Percentiles rank a stretch among this genome's conserved stretches.
Evolutionary conservation across 345 rosid species (phyloP).

Genomic region (Corchorus capsularis): DNA sequence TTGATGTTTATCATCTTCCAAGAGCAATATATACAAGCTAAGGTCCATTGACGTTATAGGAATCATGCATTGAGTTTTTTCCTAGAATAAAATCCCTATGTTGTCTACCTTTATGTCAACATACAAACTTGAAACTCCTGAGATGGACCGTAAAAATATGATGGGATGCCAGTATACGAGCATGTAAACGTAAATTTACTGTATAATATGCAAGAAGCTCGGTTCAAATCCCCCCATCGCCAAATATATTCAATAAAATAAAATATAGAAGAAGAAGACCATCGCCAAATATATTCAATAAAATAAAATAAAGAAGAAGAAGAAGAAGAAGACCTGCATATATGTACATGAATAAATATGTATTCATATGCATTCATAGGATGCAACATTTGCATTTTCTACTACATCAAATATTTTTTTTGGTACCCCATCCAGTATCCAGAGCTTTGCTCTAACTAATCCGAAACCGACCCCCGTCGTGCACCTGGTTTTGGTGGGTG

Average conservation of each 20-base stretch:
- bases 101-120: not conserved
- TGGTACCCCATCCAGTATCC: no score
- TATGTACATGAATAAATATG: not conserved
- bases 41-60: not conserved
- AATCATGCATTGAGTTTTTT: not conserved
- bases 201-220: no score
- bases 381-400: constrained; percentile 1
- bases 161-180: not conserved
- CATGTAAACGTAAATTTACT: not conserved
- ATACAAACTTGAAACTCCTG: not conserved
- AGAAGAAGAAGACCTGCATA: not conserved
- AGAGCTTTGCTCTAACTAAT: no score
- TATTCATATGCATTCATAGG: not conserved
- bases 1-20: not conserved
- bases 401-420: not conserved
- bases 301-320: not conserved
- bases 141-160: not conserved
- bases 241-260: no score
- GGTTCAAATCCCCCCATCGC: no score
- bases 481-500: no score
- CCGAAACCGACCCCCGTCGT: no score
- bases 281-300: no score
- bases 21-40: not conserved
- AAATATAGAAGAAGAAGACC: not conserved
- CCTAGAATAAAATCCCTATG: not conserved